These are phyloP conservation scores for Thamnidium elegans DNA, from an alignment of 192 early-diverging fungal species.

Conservation along the genomic window DNA sequence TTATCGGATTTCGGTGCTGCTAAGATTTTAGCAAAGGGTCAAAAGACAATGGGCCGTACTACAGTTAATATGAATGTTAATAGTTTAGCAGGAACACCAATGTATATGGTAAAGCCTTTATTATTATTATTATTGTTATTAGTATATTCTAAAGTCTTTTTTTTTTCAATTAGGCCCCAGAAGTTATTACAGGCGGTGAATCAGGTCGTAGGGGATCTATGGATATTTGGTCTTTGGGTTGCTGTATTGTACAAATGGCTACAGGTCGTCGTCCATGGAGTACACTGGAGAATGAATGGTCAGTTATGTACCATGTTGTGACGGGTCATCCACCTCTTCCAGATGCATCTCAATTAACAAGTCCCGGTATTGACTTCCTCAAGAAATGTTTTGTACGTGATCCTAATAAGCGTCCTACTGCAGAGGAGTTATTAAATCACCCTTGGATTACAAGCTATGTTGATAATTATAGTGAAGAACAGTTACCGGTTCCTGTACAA, in stretches of 20 bases:
- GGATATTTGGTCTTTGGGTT: conserved; percentile 93
- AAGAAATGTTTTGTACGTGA: conserved; percentile 75
- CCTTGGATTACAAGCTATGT: conserved; percentile 61
- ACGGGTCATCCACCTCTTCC: conserved; percentile 77
- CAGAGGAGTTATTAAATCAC: conserved; percentile 70
- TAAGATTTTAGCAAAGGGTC: conserved; percentile 78
- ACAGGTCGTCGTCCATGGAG: conserved; percentile 88
- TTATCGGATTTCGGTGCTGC: conserved; percentile 90
- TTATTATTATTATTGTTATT: not conserved
- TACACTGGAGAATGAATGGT: conserved; percentile 90
- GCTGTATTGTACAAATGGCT: conserved; percentile 88
- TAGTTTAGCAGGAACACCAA: conserved; percentile 58
- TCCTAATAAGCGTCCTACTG: conserved; percentile 66
- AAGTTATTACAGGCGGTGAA: conserved; percentile 80
- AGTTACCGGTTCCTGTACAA: not conserved
- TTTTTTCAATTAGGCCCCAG: conserved; percentile 47
- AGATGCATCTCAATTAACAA: conserved; percentile 60
- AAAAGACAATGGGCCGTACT: conserved; percentile 54
- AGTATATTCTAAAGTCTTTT: too few species aligned
- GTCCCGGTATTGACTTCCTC: conserved; percentile 72
- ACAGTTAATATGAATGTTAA: conserved; percentile 56
- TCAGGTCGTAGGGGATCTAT: conserved; percentile 75
- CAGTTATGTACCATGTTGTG: conserved; percentile 89
- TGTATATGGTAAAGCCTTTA: conserved; percentile 53
- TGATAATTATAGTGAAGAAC: conserved; percentile 12